Evolutionary conservation across 208 protist species (phyloP).

Genomic region (Eutreptiella sp.): DNA sequence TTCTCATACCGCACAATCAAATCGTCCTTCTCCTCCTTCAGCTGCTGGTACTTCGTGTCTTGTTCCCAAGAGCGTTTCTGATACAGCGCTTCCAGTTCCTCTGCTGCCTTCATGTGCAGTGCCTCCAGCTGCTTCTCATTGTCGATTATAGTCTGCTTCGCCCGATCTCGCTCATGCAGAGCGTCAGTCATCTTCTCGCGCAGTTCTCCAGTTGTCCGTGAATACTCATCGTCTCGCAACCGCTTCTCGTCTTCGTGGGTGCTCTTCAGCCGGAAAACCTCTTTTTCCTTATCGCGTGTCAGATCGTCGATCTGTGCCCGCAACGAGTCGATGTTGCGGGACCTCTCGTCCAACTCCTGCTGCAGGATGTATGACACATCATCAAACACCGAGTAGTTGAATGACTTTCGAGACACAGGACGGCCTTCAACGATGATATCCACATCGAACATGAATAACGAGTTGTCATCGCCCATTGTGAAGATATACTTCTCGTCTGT

Average conservation of each 20-base stretch:
- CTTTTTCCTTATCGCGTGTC: too few species aligned
- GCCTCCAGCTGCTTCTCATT: not conserved
- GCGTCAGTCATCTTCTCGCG: too few species aligned
- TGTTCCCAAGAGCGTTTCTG: slow-evolving; percentile 8
- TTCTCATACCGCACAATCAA: slow-evolving; percentile 36
- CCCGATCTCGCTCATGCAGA: too few species aligned
- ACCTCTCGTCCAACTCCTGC: slow-evolving; percentile 32
- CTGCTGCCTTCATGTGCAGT: slow-evolving; percentile 22
- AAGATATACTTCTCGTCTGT: slow-evolving; percentile 36
- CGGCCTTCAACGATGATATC: slow-evolving; percentile 24
- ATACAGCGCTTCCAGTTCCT: slow-evolving; percentile 32
- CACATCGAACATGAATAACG: slow-evolving; percentile 34
- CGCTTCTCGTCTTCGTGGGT: slow-evolving; percentile 11
- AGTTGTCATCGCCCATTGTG: slow-evolving; percentile 24
- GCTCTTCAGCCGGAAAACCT: too few species aligned
- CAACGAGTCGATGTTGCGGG: not conserved
- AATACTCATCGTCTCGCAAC: too few species aligned
- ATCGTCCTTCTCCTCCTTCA: slow-evolving; percentile 32
- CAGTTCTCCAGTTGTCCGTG: too few species aligned
- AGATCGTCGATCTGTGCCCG: slow-evolving; percentile 17
- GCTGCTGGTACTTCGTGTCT: slow-evolving; percentile 13
- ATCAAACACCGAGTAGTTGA: slow-evolving; percentile 33
- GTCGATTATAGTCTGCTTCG: too few species aligned
- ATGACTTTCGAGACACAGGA: slow-evolving; percentile 14
- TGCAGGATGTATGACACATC: slow-evolving; percentile 27